phyloP scores from a whole-genome alignment of 1,284 basidiomycete species.

The Malassezia japonica region DNA sequence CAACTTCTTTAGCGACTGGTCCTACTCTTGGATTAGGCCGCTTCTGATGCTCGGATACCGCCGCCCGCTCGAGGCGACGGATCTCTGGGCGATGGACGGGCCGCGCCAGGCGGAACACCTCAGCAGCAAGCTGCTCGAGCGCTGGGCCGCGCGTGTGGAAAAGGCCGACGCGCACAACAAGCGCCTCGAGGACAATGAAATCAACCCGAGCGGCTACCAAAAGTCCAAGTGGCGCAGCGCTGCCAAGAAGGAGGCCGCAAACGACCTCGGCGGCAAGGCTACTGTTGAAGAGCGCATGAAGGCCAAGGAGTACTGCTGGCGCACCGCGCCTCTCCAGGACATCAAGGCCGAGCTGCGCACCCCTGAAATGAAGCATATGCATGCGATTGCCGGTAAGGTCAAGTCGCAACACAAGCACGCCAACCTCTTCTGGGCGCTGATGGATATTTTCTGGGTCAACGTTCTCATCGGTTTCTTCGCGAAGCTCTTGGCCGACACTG shows the following conservation, averaged over 20 bases:
- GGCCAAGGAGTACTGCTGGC: slow-evolving; percentile 27
- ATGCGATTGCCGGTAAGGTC: slow-evolving; percentile 3
- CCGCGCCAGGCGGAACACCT: slow-evolving; percentile 54
- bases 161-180: slow-evolving; percentile 63
- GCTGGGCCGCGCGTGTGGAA: slow-evolving; percentile 59
- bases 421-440: slow-evolving; percentile 64
- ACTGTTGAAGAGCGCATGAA: slow-evolving; percentile 21
- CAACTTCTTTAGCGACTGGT: slow-evolving; percentile 54
- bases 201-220: slow-evolving; percentile 55
- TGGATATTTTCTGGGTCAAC: slow-evolving; percentile 66
- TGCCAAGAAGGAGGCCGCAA: slow-evolving; percentile 5
- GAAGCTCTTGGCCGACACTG: slow-evolving; percentile 50
- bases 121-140: slow-evolving; percentile 57
- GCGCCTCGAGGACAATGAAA: slow-evolving; percentile 58
- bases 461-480: slow-evolving; percentile 49
- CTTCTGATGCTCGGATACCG: slow-evolving; percentile 61
- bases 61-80: slow-evolving; percentile 67
- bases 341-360: not conserved
- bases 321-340: slow-evolving; percentile 4
- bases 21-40: slow-evolving; percentile 65
- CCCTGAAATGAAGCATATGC: not conserved
- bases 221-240: slow-evolving; percentile 58
- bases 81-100: slow-evolving; percentile 69
- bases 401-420: slow-evolving; percentile 49
- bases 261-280: slow-evolving; percentile 18